Evolutionary conservation across 768 basidiomycete genomes (phyloP), one percentile per base, ranked within the genome.

Genomic region (Lactifluus volemus): DNA sequence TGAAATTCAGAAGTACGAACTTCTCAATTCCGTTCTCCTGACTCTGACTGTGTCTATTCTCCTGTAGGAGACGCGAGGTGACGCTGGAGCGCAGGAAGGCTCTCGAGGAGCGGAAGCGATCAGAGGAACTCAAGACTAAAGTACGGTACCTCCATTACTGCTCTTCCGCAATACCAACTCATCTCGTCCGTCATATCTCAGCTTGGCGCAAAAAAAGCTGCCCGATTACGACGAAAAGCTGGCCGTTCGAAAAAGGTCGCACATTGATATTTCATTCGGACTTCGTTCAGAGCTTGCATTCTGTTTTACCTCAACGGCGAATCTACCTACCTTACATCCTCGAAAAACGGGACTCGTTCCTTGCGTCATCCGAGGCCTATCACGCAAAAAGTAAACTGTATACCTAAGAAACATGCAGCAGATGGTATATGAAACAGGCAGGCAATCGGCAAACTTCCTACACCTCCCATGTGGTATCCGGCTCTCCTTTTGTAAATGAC

Each of bases 131-230:
- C 59, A 83, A 84, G 67, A 80, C 80, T 30, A 81, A 84, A 77
- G 86, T 82, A 69, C 66, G 42, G 58, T 8, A 63, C 49, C 3
- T 49, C 15, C 32, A 47, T 21, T n/a, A 55, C 19, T 34, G 32
- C 50, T 38, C 12, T 25, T 47, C 50, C 30, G 45, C 25, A 25
- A 44, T n/a, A 48, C 47, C 32, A 53, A 44, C 57, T 50, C 52
- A 58, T 48, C 19, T 25, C 51, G 36, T 47, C 11, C 34, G 14
- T 51, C 55, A 59, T 66, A 25, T 38, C 34, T 25, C 65, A 92
- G 90, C 88, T 93, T 85, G 88, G 90, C 59, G 87, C 86, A 49
- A 78, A 83, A 58, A 92, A 86, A 72, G 82, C 89, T 44, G 86
- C 87, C 15, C 77, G 90, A 59, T 74, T 88, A 39, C 81, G 84